These are phyloP conservation scores for Mortierella sp. DNA, from an alignment of 371 early-diverging fungal species.

Conservation along the genomic window DNA sequence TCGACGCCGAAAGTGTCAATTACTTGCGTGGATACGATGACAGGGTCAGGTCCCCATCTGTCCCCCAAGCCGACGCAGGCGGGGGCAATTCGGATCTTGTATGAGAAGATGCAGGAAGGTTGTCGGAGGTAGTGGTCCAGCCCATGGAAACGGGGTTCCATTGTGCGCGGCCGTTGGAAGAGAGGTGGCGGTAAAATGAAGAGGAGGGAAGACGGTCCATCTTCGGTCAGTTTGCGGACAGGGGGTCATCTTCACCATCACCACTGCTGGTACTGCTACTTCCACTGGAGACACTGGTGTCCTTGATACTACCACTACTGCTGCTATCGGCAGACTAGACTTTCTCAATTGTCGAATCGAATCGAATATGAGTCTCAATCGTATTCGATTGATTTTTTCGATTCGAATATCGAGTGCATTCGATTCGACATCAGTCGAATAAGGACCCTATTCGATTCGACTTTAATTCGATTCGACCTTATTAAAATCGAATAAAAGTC, in stretches of 20 bases:
- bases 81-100: constrained; percentile 19
- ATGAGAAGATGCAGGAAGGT: background rate
- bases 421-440: too few species aligned
- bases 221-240: constrained; percentile 15
- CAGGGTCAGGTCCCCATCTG: background rate
- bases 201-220: constrained; percentile 5
- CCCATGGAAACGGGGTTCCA: background rate
- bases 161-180: background rate
- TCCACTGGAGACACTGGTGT: background rate
- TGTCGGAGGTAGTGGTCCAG: background rate
- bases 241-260: constrained; percentile 18
- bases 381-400: too few species aligned
- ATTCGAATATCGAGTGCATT: too few species aligned
- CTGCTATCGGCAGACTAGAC: constrained; percentile 9
- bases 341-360: too few species aligned
- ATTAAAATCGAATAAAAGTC: too few species aligned
- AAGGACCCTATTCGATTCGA: too few species aligned
- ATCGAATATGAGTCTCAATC: too few species aligned
- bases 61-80: background rate
- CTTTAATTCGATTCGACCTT: too few species aligned
- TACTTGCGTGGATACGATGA: constrained; percentile 19
- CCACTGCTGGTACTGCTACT: background rate
- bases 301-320: constrained; percentile 7
- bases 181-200: background rate
- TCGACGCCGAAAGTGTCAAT: constrained; percentile 33